A percentile compares a stretch with the other conserved stretches of the same genome.
phyloP scores from a whole-genome alignment of 1,284 basidiomycete species.

The Apiotrichum brassicae region DNA sequence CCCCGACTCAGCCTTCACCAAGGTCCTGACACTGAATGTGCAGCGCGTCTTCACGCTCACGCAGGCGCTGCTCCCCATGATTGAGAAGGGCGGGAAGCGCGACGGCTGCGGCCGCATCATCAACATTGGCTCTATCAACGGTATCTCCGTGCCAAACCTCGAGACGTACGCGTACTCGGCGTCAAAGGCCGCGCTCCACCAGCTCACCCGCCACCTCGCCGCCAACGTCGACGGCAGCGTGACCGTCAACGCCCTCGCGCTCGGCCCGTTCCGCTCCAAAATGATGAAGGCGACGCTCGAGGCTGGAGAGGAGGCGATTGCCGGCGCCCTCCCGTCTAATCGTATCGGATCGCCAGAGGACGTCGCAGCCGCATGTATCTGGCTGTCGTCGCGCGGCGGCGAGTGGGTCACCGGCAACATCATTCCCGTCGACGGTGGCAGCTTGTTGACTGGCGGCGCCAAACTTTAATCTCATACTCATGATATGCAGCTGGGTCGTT shows the following conservation, averaged over 20 bases:
- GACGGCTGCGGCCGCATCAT: slow-evolving; percentile 55
- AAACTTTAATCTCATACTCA: slow-evolving; percentile 14
- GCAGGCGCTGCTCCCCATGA: slow-evolving; percentile 59
- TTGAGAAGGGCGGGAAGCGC: slow-evolving; percentile 53
- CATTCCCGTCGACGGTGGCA: slow-evolving; percentile 58
- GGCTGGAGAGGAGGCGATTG: slow-evolving; percentile 51
- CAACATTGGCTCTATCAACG: slow-evolving; percentile 63
- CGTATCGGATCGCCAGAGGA: slow-evolving; percentile 61
- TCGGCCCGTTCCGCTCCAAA: slow-evolving; percentile 50
- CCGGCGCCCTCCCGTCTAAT: slow-evolving; percentile 51
- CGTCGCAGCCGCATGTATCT: slow-evolving; percentile 58
- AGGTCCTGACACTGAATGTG: slow-evolving; percentile 59
- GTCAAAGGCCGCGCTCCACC: slow-evolving; percentile 54
- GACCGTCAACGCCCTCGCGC: slow-evolving; percentile 63
- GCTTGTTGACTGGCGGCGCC: slow-evolving; percentile 37
- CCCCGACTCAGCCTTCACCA: slow-evolving; percentile 48
- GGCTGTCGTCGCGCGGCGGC: slow-evolving; percentile 57
- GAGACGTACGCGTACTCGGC: slow-evolving; percentile 66
- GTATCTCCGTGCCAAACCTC: slow-evolving; percentile 52
- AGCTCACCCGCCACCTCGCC: slow-evolving; percentile 58
- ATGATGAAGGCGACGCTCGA: slow-evolving; percentile 59
- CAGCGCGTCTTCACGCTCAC: slow-evolving; percentile 65
- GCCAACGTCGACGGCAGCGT: slow-evolving; percentile 59
- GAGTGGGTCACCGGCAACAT: slow-evolving; percentile 61
- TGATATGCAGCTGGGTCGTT: too few species aligned